These are phyloP conservation scores for Euclidium syriacum DNA, from an alignment of 345 rosid species.

Conservation along the genomic window DNA sequence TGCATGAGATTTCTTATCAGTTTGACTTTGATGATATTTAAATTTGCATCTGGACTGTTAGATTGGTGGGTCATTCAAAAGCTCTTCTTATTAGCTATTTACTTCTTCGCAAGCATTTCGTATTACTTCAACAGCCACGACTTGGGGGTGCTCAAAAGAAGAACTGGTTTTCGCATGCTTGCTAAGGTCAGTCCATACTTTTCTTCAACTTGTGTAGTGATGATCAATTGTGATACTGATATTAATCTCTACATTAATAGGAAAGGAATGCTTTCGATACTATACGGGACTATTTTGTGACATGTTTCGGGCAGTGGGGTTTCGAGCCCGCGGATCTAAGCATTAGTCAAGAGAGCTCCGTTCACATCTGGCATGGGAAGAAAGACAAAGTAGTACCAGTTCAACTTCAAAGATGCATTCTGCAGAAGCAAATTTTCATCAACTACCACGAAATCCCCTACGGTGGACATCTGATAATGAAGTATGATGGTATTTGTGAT, in stretches of 20 bases:
- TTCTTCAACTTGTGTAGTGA: too few species aligned
- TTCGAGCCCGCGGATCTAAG: conserved; percentile 54
- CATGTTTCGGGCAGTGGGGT: conserved; percentile 60
- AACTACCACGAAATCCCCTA: conserved; percentile 58
- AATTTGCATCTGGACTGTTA: conserved; percentile 44
- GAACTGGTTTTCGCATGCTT: conserved; percentile 62
- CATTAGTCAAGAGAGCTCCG: conserved; percentile 21
- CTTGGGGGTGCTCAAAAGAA: conserved; percentile 44
- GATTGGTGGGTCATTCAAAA: conserved; percentile 64
- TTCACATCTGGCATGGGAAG: conserved; percentile 69
- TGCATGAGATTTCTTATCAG: conserved; percentile 40
- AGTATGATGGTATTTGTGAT: conserved; percentile 54
- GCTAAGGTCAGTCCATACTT: conserved; percentile 35
- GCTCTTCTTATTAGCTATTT: conserved; percentile 39
- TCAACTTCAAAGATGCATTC: conserved; percentile 52
- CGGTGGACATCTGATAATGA: conserved; percentile 71
- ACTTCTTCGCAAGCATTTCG: conserved; percentile 42
- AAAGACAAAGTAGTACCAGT: conserved; percentile 66
- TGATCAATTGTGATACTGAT: conserved; percentile 19
- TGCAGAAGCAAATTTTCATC: conserved; percentile 55
- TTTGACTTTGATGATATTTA: conserved; percentile 41
- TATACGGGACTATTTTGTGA: conserved; percentile 45
- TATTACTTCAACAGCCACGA: conserved; percentile 47
- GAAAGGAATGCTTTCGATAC: conserved; percentile 44
- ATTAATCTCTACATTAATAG: background rate